A percentile compares a stretch with the other conserved stretches of the same genome.
Conservation (phyloP, 2,329 filamentous ascomycete species). For the Ceratocystis huliohia region DNA sequence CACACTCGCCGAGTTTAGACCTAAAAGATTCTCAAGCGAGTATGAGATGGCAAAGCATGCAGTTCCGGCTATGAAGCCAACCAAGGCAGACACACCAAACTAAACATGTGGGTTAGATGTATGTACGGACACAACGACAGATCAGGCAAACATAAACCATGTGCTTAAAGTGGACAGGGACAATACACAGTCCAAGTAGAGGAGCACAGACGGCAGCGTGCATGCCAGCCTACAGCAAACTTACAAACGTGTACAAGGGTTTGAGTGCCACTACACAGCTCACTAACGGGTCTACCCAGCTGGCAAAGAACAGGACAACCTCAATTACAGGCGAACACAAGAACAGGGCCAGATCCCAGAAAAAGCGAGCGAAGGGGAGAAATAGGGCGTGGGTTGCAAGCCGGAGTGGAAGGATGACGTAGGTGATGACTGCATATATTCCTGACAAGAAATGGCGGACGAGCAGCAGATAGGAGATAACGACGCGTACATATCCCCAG, state of each 20-base stretch:
- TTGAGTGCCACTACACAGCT: constrained; percentile 1
- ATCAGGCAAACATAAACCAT: neutral
- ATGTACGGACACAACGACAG: neutral
- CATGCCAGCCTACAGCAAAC: constrained; percentile 8
- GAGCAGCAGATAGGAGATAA: neutral
- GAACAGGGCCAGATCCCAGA: neutral
- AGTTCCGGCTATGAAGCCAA: constrained; percentile 18
- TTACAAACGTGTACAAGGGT: constrained; percentile 20
- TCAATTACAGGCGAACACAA: constrained; percentile 15
- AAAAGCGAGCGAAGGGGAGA: neutral
- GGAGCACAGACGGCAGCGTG: neutral
- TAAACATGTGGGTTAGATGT: neutral
- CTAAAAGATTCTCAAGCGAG: neutral
- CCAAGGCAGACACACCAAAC: constrained; percentile 17
- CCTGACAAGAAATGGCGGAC: neutral
- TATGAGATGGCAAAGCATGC: constrained; percentile 11
- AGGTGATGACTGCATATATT: neutral
- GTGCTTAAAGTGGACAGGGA: neutral
- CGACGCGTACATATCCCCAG: neutral
- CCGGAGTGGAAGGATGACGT: neutral
- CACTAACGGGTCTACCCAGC: constrained; percentile 1
- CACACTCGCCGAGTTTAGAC: neutral
- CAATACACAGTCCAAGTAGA: neutral
- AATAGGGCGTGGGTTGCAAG: neutral
- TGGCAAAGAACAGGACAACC: constrained; percentile 1